A percentile compares a stretch with the other conserved stretches of the same genome.
phyloP scores from a whole-genome alignment of 23 red algal genomes.

The Pyropia yezoensis region DNA sequence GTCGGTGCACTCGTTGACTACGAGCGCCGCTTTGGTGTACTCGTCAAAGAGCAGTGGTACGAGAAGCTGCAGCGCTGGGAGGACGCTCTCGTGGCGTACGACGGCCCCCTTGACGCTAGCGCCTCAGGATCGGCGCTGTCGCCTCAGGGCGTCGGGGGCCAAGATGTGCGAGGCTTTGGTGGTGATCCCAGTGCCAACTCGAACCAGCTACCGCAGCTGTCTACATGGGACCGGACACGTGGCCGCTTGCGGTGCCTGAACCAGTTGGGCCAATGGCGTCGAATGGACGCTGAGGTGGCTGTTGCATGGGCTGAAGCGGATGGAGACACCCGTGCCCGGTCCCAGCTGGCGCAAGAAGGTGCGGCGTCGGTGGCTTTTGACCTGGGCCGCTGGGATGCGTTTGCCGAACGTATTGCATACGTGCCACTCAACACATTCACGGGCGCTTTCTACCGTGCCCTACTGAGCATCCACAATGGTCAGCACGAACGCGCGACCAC shows the following conservation, averaged over 20 bases:
- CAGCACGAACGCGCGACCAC: conserved; percentile 5
- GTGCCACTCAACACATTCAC: conserved; percentile 24
- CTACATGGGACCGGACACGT: conserved; percentile 26
- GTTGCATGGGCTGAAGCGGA: conserved; percentile 30
- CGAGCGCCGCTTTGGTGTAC: conserved; percentile 43
- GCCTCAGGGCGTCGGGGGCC: neutral
- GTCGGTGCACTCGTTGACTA: conserved; percentile 81
- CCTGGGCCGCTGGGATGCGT: conserved; percentile 79
- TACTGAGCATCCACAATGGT: conserved; percentile 50
- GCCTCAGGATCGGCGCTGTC: neutral
- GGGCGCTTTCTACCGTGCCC: conserved; percentile 60
- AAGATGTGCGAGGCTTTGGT: too few relatives aligned
- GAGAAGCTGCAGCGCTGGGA: conserved; percentile 88
- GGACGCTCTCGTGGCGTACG: conserved; percentile 50
- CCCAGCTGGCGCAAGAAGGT: conserved; percentile 36
- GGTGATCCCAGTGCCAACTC: neutral
- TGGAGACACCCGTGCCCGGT: conserved; percentile 4
- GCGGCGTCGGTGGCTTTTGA: conserved; percentile 69
- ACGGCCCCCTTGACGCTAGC: neutral
- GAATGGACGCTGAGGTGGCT: conserved; percentile 53
- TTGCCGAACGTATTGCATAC: conserved; percentile 70
- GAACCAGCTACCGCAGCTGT: conserved; percentile 2
- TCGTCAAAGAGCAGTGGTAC: conserved; percentile 66
- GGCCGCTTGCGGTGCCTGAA: conserved; percentile 75
- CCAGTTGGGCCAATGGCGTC: conserved; percentile 78